A percentile compares a stretch with the other conserved stretches of the same genome.
Conservation (phyloP, 2,329 filamentous ascomycete genomes). For the Acrocalymma vagum region DNA sequence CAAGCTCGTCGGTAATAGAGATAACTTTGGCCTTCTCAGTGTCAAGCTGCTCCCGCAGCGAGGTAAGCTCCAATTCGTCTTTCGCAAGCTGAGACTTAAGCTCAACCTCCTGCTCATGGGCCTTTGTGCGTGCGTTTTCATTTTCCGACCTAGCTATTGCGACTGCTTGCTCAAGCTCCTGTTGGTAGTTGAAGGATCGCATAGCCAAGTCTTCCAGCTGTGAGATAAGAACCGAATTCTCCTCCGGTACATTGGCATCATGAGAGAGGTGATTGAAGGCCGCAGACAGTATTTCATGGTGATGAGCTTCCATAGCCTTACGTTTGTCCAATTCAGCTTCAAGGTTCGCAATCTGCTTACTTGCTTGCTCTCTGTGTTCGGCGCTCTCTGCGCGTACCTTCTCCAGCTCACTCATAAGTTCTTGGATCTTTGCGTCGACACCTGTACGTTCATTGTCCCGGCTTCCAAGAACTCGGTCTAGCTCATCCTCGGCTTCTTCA, state of each 20-base stretch:
- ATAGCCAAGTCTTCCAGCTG: constrained; percentile 56
- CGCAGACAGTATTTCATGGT: constrained; percentile 35
- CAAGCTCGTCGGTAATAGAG: constrained; percentile 61
- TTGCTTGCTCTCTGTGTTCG: constrained; percentile 58
- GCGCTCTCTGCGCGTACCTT: constrained; percentile 59
- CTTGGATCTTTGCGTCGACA: constrained; percentile 72
- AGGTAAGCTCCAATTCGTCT: constrained; percentile 46
- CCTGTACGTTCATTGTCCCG: constrained; percentile 81
- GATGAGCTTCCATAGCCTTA: constrained; percentile 50
- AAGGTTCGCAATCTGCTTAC: constrained; percentile 56
- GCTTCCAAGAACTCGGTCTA: constrained; percentile 84
- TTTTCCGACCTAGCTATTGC: constrained; percentile 58
- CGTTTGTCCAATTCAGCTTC: constrained; percentile 65
- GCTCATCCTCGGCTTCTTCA: constrained; percentile 91
- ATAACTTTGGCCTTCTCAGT: constrained; percentile 57
- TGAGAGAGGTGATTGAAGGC: constrained; percentile 51
- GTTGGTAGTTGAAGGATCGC: constrained; percentile 52
- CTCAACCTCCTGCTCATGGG: constrained; percentile 50
- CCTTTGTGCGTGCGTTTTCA: constrained; percentile 48
- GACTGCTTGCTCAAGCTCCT: constrained; percentile 56
- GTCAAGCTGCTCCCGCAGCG: constrained; percentile 54
- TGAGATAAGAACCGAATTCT: constrained; percentile 46
- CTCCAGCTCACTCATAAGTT: constrained; percentile 76
- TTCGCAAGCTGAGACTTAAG: constrained; percentile 47
- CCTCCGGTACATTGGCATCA: constrained; percentile 41